Conservation (phyloP, 2,329 filamentous ascomycete genomes). For the Rasamsonia emersonii region DNA sequence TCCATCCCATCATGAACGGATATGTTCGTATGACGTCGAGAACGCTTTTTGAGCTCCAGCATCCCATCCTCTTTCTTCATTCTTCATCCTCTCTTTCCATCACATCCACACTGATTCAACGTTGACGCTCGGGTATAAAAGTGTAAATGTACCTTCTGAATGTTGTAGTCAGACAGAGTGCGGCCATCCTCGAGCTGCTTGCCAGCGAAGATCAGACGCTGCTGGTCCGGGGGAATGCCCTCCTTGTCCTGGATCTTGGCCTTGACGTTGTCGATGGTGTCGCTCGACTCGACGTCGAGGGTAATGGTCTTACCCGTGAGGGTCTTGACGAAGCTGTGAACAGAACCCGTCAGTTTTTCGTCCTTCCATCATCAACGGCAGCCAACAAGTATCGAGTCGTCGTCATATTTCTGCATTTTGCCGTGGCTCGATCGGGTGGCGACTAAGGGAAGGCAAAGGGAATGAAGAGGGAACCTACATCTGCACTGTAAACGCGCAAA, state of each 20-base stretch:
- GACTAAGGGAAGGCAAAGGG: constrained; percentile 18
- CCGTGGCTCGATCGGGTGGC: constrained; percentile 12
- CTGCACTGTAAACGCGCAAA: constrained; percentile 60
- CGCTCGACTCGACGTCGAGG: constrained; percentile 96
- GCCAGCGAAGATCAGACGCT: constrained; percentile 97
- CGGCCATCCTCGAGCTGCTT: constrained; percentile 99
- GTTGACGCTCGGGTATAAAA: constrained; percentile 5
- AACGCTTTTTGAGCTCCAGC: too few species aligned
- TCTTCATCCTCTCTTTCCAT: too few species aligned
- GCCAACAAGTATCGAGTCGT: too few species aligned
- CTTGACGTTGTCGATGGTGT: constrained; percentile 99
- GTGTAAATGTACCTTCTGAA: constrained; percentile 74
- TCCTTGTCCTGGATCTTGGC: constrained; percentile 99
- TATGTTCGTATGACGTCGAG: constrained; percentile 7
- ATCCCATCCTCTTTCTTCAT: constrained; percentile 6
- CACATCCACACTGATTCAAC: too few species aligned
- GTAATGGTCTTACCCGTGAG: constrained; percentile 99
- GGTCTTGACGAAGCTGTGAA: constrained; percentile 94
- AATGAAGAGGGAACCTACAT: constrained; percentile 57
- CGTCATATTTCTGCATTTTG: constrained; percentile 13
- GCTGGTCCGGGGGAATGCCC: constrained; percentile 95
- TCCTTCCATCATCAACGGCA: constrained; percentile 8
- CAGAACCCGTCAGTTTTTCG: constrained; percentile 5
- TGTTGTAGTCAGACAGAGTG: constrained; percentile 97
- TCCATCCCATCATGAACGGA: constrained; percentile 2